Conservation (phyloP, 495 filamentous ascomycete species). For the Aspergillus incahuasiensis region DNA sequence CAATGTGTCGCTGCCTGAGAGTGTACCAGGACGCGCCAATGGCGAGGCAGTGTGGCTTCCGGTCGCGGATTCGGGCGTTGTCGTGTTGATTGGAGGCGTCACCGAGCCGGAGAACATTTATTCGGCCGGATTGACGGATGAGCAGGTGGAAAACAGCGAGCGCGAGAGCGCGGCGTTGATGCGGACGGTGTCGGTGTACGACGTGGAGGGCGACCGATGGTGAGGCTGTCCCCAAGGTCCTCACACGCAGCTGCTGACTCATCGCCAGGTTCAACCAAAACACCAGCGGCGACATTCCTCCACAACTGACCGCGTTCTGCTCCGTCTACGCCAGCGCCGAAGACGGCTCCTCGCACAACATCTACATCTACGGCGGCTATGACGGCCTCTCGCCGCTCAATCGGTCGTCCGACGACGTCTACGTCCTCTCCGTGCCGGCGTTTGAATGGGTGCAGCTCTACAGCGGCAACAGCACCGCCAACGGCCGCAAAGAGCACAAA, state of each 20-base stretch:
- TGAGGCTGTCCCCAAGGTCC: conserved; percentile 7
- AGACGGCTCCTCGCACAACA: conserved; percentile 61
- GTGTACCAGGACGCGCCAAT: conserved; percentile 51
- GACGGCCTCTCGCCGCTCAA: conserved; percentile 38
- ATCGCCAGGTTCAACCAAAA: conserved; percentile 52
- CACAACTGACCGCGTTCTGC: conserved; percentile 56
- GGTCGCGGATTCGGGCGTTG: conserved; percentile 54
- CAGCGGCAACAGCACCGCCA: conserved; percentile 31
- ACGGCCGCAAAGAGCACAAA: conserved; percentile 57
- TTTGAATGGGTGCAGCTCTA: conserved; percentile 70
- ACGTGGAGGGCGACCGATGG: conserved; percentile 53
- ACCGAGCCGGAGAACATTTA: conserved; percentile 42
- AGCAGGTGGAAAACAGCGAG: conserved; percentile 42
- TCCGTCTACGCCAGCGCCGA: conserved; percentile 57
- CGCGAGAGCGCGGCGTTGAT: conserved; percentile 56
- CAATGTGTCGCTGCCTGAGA: conserved; percentile 50
- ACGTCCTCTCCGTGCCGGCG: conserved; percentile 67
- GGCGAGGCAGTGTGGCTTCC: conserved; percentile 70
- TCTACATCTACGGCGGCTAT: conserved; percentile 74
- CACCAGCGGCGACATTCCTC: conserved; percentile 51
- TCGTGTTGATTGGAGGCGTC: conserved; percentile 68
- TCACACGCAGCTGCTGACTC: background rate
- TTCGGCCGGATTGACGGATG: conserved; percentile 18
- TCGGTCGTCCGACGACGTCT: conserved; percentile 59
- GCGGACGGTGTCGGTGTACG: conserved; percentile 63